Base-by-base conservation (phyloP, 768 basidiomycete genomes). In the Pleurotus platypus region DNA sequence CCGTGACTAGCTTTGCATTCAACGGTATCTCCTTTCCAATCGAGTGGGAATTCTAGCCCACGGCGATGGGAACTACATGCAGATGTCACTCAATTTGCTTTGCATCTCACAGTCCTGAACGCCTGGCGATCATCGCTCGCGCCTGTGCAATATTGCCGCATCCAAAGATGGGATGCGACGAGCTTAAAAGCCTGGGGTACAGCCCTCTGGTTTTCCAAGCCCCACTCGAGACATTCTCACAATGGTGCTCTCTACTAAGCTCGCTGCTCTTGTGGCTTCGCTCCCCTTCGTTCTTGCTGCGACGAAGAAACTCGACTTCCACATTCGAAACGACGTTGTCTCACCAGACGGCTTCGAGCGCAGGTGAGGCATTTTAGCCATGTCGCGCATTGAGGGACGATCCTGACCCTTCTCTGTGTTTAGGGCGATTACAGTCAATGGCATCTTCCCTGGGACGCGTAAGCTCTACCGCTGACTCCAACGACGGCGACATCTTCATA, bases 341-440 rank as follows among this genome's bases (percentile, higher is more conserved):
- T 59, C 63, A 1, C 66, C 66, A 7, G 66, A 67, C 49, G 66
- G 66, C 15, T 67, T 67, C 45, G 27, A 46, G 15, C 59, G 64
- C 46, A 49, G 57, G 65, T 66, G 30, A 48, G 59, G 39, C 5
- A 20, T 48, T 13, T 37, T 26, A 27, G 7, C 9, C 15, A 26
- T 39, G 15, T 39, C 18, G 8, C 8, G 22, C 40, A 18, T n/a
- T 40, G 7, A 38, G 13, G 59, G 39, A 49, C 38, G 7, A 9
- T 20, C 9, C 30, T 35, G 9, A 35, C 8, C 7, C 18, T 48
- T 5, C 46, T 48, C 13, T 6, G 46, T 27, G 53, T 15, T 1
- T n/a, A 68, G 70, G 43, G 64, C 64, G 30, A 66, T 71, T 42
- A 49, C 63, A 3, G 65, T 66, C 27, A 66, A 67, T 59, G 69